Evolutionary conservation across 2,329 filamentous ascomycete genomes (phyloP).

Genomic region (Akanthomyces lecanii): DNA sequence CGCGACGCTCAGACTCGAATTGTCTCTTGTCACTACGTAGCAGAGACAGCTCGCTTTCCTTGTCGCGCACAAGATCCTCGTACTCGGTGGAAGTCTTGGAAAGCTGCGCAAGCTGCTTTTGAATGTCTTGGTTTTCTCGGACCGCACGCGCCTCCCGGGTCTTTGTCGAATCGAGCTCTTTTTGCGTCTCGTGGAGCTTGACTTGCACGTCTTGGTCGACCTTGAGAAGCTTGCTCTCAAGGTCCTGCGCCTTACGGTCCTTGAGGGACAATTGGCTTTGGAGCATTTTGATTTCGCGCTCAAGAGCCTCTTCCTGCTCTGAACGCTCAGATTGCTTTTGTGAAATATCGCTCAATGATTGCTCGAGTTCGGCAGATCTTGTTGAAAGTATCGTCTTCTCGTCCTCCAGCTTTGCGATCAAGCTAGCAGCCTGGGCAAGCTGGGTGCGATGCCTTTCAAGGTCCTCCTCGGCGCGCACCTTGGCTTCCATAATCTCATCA

Average conservation of each 20-base stretch:
- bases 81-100: slow-evolving; percentile 92
- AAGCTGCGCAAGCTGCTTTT: slow-evolving; percentile 79
- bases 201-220: slow-evolving; percentile 85
- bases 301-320: slow-evolving; percentile 69
- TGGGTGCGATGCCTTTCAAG: slow-evolving; percentile 74
- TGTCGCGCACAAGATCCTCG: slow-evolving; percentile 86
- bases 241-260: slow-evolving; percentile 81
- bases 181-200: slow-evolving; percentile 72
- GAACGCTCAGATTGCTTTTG: slow-evolving; percentile 68
- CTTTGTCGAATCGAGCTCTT: slow-evolving; percentile 72
- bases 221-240: slow-evolving; percentile 79
- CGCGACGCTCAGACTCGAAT: slow-evolving; percentile 73
- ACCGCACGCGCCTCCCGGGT: slow-evolving; percentile 70
- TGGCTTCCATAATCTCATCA: slow-evolving; percentile 81
- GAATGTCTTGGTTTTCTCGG: slow-evolving; percentile 76
- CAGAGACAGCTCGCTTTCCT: slow-evolving; percentile 87
- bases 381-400: slow-evolving; percentile 74
- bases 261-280: slow-evolving; percentile 86
- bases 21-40: slow-evolving; percentile 81
- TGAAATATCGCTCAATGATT: slow-evolving; percentile 66
- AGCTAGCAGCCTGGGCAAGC: slow-evolving; percentile 82
- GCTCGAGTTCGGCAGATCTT: slow-evolving; percentile 65
- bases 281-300: slow-evolving; percentile 84
- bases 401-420: slow-evolving; percentile 80
- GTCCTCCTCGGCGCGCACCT: slow-evolving; percentile 83